Percentiles rank a stretch among this genome's conserved stretches.
Evolutionary conservation across 129 eudicot species (phyloP).

Genomic region (Dittrichia graveolens): DNA sequence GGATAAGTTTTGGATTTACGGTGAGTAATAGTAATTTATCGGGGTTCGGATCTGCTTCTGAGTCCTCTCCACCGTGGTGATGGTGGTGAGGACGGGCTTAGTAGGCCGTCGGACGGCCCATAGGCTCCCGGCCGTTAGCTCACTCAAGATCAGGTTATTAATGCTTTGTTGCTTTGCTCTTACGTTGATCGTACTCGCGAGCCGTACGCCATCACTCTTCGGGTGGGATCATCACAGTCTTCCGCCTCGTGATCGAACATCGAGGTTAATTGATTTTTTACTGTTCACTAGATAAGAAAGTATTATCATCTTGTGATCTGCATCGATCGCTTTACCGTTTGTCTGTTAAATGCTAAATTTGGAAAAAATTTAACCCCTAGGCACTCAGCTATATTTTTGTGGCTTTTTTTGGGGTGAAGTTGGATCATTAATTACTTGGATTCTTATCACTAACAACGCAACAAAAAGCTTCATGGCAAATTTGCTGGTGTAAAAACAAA

Average conservation of each 20-base stretch:
- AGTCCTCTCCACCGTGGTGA: not conserved
- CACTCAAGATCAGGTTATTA: slow-evolving; percentile 62
- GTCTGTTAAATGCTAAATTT: not conserved
- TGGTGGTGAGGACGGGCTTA: slow-evolving; percentile 49
- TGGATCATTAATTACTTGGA: not conserved
- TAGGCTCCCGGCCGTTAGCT: slow-evolving; percentile 55
- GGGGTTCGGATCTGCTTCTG: slow-evolving; percentile 13
- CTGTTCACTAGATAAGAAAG: not conserved
- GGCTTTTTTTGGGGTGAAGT: not conserved
- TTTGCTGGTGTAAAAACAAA: not conserved
- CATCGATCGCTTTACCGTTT: not conserved
- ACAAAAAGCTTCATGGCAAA: not conserved
- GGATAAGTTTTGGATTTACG: not conserved
- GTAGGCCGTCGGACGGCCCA: slow-evolving; percentile 65
- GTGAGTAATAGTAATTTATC: slow-evolving; percentile 13
- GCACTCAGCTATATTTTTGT: not conserved
- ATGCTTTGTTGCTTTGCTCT: slow-evolving; percentile 53
- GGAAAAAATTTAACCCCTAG: not conserved
- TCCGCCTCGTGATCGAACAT: slow-evolving; percentile 38
- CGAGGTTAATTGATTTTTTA: slow-evolving; percentile 38
- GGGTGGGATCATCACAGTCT: slow-evolving; percentile 49
- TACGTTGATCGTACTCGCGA: slow-evolving; percentile 46
- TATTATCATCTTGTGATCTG: slow-evolving; percentile 9
- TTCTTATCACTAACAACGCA: too few species aligned
- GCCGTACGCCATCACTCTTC: slow-evolving; percentile 52